These are phyloP conservation scores for Pneumocystis murina DNA, from an alignment of 1,139 yeast genomes.

Conservation along the genomic window DNA sequence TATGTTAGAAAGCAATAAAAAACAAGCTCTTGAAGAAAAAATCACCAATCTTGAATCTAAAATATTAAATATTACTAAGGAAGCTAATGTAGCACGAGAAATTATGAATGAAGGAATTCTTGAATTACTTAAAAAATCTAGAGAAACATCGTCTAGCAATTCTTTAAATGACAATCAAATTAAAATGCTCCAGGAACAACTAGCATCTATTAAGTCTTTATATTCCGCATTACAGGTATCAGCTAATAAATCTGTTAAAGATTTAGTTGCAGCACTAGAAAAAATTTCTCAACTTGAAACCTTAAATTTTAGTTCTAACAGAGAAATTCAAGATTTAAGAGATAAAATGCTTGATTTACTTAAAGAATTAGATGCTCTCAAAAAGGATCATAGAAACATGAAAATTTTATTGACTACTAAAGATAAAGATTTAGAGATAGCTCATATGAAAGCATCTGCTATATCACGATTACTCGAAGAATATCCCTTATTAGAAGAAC, in stretches of 20 bases:
- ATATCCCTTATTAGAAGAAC: neutral
- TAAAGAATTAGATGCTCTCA: constrained; percentile 2
- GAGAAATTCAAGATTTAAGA: constrained; percentile 5
- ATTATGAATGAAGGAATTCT: neutral
- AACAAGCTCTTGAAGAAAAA: neutral
- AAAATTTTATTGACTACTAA: neutral
- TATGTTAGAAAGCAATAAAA: neutral
- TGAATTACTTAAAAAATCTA: neutral
- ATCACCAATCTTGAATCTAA: neutral
- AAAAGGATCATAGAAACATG: constrained; percentile 2
- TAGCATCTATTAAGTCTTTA: neutral
- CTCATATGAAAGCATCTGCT: constrained; percentile 5
- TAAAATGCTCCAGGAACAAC: neutral
- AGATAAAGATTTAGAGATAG: constrained; percentile 8
- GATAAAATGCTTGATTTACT: constrained; percentile 4
- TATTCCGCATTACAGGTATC: neutral
- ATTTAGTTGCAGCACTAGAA: constrained; percentile 3
- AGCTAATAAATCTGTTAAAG: constrained; percentile 1
- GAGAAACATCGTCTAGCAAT: neutral
- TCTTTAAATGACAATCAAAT: neutral
- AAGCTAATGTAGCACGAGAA: neutral
- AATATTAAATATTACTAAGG: neutral
- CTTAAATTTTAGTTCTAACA: neutral
- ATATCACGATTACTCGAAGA: constrained; percentile 1
- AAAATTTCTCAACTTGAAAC: constrained; percentile 6